These are phyloP conservation scores for Thermochaetoides dissita DNA, from an alignment of 2,329 filamentous ascomycete species.

Conservation along the genomic window DNA sequence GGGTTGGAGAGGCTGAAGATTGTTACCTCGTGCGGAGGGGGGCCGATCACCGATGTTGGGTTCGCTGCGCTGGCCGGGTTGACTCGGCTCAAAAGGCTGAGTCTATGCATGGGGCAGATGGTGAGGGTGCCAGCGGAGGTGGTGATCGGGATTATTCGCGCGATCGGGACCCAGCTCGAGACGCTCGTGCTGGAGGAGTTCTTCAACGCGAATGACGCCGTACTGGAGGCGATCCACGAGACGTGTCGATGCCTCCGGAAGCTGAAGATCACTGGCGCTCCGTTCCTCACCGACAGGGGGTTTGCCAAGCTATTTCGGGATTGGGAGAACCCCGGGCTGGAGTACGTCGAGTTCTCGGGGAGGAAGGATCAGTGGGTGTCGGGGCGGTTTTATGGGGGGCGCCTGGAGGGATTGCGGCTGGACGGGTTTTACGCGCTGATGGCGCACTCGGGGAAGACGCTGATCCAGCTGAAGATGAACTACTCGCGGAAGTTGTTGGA, in stretches of 20 bases:
- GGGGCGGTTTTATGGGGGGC: too few species aligned
- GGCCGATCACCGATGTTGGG: too few species aligned
- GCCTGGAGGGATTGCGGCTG: too few species aligned
- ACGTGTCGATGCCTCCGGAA: slow-evolving; percentile 58
- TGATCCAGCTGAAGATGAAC: slow-evolving; percentile 62
- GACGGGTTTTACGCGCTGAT: slow-evolving; percentile 69
- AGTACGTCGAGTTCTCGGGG: slow-evolving; percentile 41
- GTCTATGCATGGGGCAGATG: too few species aligned
- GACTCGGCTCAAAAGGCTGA: too few species aligned
- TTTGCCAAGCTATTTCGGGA: slow-evolving; percentile 58
- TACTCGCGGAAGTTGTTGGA: slow-evolving; percentile 70
- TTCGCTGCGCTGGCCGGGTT: too few species aligned
- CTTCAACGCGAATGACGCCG: slow-evolving; percentile 48
- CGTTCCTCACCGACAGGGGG: slow-evolving; percentile 58
- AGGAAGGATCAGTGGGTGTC: too few species aligned
- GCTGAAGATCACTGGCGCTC: slow-evolving; percentile 68
- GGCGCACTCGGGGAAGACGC: slow-evolving; percentile 57
- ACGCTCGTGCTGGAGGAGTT: slow-evolving; percentile 68
- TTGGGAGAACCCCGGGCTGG: slow-evolving; percentile 62
- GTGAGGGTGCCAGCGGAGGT: too few species aligned
- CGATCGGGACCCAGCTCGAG: slow-evolving; percentile 50
- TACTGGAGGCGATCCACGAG: slow-evolving; percentile 57
- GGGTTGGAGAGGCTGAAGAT: too few species aligned
- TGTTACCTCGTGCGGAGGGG: too few species aligned
- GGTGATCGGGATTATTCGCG: slow-evolving; percentile 39